phyloP scores from a whole-genome alignment of 2,329 filamentous ascomycete genomes.

The Anthostomella pinea region DNA sequence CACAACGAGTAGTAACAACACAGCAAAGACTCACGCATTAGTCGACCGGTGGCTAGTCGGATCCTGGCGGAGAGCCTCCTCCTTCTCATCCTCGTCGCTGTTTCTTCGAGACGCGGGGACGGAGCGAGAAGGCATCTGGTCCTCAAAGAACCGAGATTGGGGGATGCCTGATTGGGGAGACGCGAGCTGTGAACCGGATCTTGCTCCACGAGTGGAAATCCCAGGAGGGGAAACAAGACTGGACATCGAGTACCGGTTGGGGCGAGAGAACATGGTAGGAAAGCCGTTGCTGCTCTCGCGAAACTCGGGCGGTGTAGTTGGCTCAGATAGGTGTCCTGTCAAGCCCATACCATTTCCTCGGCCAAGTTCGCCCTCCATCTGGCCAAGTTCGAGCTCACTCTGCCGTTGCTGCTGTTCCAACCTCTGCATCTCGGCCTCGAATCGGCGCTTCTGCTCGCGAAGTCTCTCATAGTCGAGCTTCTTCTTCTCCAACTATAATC shows the following conservation, averaged over 20 bases:
- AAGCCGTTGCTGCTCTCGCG: constrained; percentile 70
- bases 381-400: constrained; percentile 79
- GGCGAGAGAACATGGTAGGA: constrained; percentile 74
- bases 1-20: constrained; percentile 3
- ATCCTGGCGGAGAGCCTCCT: constrained; percentile 67
- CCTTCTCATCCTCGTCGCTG: constrained; percentile 87
- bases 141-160: constrained; percentile 58
- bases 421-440: constrained; percentile 89
- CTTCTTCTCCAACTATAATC: constrained; percentile 83
- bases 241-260: constrained; percentile 85
- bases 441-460: constrained; percentile 81
- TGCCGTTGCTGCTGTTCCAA: constrained; percentile 80
- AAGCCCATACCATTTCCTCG: constrained; percentile 48
- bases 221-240: constrained; percentile 81
- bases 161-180: constrained; percentile 69
- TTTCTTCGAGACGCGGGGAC: constrained; percentile 84
- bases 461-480: constrained; percentile 89
- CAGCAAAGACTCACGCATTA: constrained; percentile 67
- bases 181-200: constrained; percentile 75
- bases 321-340: constrained; percentile 83
- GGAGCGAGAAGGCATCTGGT: constrained; percentile 75
- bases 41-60: constrained; percentile 70
- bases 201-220: constrained; percentile 67
- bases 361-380: constrained; percentile 77
- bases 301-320: constrained; percentile 93